A percentile compares a stretch with the other conserved stretches of the same genome.
Conservation (phyloP, 1,284 basidiomycete genomes). For the Tranzscheliella williamsii region DNA sequence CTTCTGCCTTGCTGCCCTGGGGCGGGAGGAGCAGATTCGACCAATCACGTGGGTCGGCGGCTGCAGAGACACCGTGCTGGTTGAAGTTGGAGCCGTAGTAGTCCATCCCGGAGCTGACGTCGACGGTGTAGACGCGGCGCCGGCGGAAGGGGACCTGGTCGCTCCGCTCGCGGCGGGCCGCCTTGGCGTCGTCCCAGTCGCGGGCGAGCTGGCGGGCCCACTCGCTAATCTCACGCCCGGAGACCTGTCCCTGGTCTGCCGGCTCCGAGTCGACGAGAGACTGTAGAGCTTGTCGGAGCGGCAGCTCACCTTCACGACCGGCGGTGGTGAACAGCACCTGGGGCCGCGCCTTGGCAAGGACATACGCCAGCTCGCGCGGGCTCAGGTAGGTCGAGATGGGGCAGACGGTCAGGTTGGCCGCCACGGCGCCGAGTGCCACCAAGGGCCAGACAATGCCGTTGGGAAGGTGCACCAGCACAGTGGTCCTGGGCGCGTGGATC, state of each 20-base stretch:
- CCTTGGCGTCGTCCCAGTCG: slow-evolving; percentile 34
- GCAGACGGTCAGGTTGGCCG: slow-evolving; percentile 53
- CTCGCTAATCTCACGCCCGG: slow-evolving; percentile 11
- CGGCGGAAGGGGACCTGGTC: slow-evolving; percentile 17
- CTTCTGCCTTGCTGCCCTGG: slow-evolving; percentile 29
- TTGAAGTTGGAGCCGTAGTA: slow-evolving; percentile 40
- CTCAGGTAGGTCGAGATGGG: slow-evolving; percentile 61
- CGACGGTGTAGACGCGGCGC: slow-evolving; percentile 41
- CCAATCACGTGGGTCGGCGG: slow-evolving; percentile 45
- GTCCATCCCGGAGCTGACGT: slow-evolving; percentile 28
- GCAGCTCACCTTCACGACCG: slow-evolving; percentile 42
- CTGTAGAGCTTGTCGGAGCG: slow-evolving; percentile 43
- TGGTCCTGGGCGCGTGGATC: slow-evolving; percentile 46
- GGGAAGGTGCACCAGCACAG: slow-evolving; percentile 61
- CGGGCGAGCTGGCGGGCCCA: slow-evolving; percentile 37
- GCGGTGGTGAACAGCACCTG: slow-evolving; percentile 57
- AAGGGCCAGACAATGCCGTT: slow-evolving; percentile 60
- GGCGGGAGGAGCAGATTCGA: slow-evolving; percentile 37
- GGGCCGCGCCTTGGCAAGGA: slow-evolving; percentile 59
- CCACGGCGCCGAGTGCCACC: slow-evolving; percentile 57
- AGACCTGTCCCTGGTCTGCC: slow-evolving; percentile 19
- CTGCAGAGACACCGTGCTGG: slow-evolving; percentile 24
- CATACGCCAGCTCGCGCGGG: slow-evolving; percentile 60
- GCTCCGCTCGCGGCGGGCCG: slow-evolving; percentile 24
- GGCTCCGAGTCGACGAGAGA: slow-evolving; percentile 34